These are phyloP conservation scores for Neurospora terricola DNA, from an alignment of 495 filamentous ascomycete genomes.

Conservation along the genomic window DNA sequence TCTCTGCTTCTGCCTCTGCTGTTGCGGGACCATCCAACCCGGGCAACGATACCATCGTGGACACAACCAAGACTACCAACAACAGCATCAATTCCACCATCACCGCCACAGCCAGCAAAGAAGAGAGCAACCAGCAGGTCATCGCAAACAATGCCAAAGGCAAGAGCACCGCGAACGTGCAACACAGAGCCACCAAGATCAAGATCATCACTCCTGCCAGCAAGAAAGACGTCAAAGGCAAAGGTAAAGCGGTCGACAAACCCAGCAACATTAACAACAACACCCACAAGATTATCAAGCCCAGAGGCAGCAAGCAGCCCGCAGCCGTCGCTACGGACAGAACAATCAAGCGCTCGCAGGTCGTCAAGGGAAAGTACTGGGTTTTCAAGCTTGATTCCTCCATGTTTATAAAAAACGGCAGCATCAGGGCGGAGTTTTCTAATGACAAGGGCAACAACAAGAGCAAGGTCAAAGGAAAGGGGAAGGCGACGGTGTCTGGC, in stretches of 20 bases:
- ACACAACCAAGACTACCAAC: too few species aligned
- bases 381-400: neutral
- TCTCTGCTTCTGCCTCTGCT: too few species aligned
- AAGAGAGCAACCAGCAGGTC: neutral
- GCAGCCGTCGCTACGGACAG: neutral
- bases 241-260: neutral
- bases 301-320: neutral
- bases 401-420: neutral
- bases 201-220: neutral
- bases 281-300: neutral
- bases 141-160: neutral
- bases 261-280: neutral
- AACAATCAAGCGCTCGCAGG: neutral
- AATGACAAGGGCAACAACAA: neutral
- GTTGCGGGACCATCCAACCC: too few species aligned
- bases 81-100: neutral
- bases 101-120: neutral
- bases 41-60: too few species aligned
- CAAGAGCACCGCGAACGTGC: neutral
- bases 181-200: neutral
- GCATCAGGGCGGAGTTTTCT: rapidly evolving
- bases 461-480: neutral
- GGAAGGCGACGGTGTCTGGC: neutral
- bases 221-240: neutral
- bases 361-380: neutral